Base-by-base conservation (phyloP, 331 rosid species). In the Stylosanthes scabra region DNA sequence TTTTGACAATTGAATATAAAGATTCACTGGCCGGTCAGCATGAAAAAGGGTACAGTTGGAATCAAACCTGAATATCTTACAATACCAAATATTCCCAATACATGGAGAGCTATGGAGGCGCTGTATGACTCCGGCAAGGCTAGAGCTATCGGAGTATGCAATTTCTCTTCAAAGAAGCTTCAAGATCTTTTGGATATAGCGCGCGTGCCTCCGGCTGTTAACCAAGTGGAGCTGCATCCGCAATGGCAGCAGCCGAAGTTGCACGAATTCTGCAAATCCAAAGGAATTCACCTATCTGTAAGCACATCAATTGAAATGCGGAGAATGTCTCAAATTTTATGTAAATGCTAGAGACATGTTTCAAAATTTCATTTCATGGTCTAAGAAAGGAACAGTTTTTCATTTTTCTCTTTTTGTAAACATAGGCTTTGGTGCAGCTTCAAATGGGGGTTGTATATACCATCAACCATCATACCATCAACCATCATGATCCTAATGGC, bases 101-200 rank as follows among this genome's bases (percentile, higher is more conserved):
- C 95, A 44, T 85, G 98, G 98, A 88, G 71, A 56, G 93, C 90
- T 45, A 82, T 92, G 95, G 98, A 88, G 40, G 90, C 90, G 16
- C 80, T 86, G 2, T 90, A 83, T 74, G 89, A 86, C 59, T 76
- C 86, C 9, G 91, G 93, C 45, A 89, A 84, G 79, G 91, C 88
- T 47, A 84, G 71, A 70, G 95, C 95, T 12, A 88, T 92, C 11
- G 96, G 98, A 68, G 91, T 92, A 1, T 86, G 96, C 81, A 90
- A 92, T 70, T 92, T 90, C 89, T 90, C 96, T 20, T 55, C 90
- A 0, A 92, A 92, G 78, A 90, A 92, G 85, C 88, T 90, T 11
- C 84, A 75, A 13, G 90, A 85, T 74, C 50, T 90, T 20, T 34
- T 92, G 64, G 83, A 80, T 28, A 47, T 84, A 27, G 95, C 93